Conservation (phyloP, 2,329 filamentous ascomycete species). For the Fusarium secorum region DNA sequence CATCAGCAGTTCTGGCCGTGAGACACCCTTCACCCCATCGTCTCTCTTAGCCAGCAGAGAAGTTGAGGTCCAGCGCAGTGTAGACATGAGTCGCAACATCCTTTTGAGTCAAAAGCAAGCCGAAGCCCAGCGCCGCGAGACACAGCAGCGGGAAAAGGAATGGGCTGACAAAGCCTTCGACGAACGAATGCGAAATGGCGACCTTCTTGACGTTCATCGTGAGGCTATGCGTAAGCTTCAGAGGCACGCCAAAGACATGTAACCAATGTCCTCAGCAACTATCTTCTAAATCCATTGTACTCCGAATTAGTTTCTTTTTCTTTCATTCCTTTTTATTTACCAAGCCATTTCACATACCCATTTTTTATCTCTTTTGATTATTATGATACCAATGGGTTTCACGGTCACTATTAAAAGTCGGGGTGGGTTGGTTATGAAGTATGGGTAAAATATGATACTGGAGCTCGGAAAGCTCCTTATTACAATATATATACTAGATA, state of each 20-base stretch:
- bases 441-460: conserved; percentile 25
- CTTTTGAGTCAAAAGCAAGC: conserved; percentile 70
- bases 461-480: conserved; percentile 9
- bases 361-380: conserved; percentile 25
- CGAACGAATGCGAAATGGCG: conserved; percentile 77
- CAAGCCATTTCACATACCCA: conserved; percentile 21
- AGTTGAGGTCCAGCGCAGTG: conserved; percentile 55
- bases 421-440: conserved; percentile 20
- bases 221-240: conserved; percentile 86
- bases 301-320: conserved; percentile 6
- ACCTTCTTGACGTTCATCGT: conserved; percentile 78
- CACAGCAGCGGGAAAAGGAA: conserved; percentile 64
- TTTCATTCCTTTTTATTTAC: conserved; percentile 5
- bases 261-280: background rate
- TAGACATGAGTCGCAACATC: conserved; percentile 62
- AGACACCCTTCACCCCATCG: conserved; percentile 49
- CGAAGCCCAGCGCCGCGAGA: conserved; percentile 66
- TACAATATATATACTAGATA: conserved; percentile 26
- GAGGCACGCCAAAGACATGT: conserved; percentile 49
- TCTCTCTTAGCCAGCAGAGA: conserved; percentile 49
- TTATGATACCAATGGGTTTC: conserved; percentile 42
- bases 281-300: background rate
- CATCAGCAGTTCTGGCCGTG: conserved; percentile 46
- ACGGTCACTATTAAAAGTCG: conserved; percentile 21
- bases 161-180: conserved; percentile 71